phyloP scores from a whole-genome alignment of 257 asterid genomes.

The Cruciata laevipes region DNA sequence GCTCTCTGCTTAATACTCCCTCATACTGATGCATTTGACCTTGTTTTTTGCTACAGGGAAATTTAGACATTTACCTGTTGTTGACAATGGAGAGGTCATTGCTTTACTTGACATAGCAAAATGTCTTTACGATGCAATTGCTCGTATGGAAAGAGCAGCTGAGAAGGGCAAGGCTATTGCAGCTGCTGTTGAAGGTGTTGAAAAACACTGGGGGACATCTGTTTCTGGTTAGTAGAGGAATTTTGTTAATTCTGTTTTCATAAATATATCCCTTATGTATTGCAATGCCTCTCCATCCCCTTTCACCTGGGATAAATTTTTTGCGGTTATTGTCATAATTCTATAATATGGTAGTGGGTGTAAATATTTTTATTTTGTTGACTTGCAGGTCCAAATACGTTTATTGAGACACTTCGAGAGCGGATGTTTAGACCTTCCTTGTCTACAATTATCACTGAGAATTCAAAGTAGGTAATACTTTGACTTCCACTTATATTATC shows the following conservation, averaged over 20 bases:
- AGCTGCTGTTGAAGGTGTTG: slow-evolving; percentile 98
- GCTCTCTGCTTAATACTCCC: not conserved
- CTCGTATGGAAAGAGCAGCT: slow-evolving; percentile 96
- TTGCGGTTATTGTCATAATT: not conserved
- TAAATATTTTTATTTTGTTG: slow-evolving; percentile 8
- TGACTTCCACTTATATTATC: slow-evolving; percentile 22
- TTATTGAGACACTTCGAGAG: slow-evolving; percentile 78
- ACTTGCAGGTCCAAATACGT: slow-evolving; percentile 69
- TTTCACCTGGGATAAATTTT: slow-evolving; percentile 7
- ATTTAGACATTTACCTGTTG: slow-evolving; percentile 94
- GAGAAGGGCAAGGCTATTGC: slow-evolving; percentile 99
- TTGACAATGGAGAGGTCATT: slow-evolving; percentile 93
- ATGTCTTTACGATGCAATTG: slow-evolving; percentile 92
- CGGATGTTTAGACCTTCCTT: slow-evolving; percentile 82
- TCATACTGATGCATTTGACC: slow-evolving; percentile 5
- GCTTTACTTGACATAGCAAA: slow-evolving; percentile 94
- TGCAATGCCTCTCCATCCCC: slow-evolving; percentile 1
- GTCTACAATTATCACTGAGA: slow-evolving; percentile 79
- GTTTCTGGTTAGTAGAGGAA: slow-evolving; percentile 56
- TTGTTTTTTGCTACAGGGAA: slow-evolving; percentile 50
- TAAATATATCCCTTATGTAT: slow-evolving; percentile 1
- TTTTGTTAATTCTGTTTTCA: slow-evolving; percentile 2
- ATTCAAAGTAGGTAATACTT: slow-evolving; percentile 97
- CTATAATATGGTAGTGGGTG: slow-evolving; percentile 5
- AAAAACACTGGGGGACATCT: slow-evolving; percentile 93